Base-by-base conservation (phyloP, 768 basidiomycete genomes). In the Phallus indusiatus region DNA sequence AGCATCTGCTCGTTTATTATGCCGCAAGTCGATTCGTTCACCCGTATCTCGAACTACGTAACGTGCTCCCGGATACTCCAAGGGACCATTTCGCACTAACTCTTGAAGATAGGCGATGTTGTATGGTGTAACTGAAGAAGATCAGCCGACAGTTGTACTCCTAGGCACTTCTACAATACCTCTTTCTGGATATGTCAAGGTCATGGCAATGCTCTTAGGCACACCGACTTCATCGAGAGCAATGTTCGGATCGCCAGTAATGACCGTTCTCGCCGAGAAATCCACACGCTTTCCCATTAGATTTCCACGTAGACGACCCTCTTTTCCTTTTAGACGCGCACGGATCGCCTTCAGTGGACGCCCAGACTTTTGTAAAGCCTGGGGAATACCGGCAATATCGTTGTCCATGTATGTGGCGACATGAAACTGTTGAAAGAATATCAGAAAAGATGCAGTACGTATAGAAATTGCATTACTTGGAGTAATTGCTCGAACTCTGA, bases 361-460 rank as follows among this genome's bases (percentile, higher is more conserved):
- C 33, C 96, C 96, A 47, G 92, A 94, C 72, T 98, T 98, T 68
- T 98, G 96, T 64, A 95, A 74, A 1, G 96, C 94, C 68, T 97
- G 95, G 1, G 96, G 96, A 36, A 97, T 91, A 49, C 96, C 96
- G 35, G 96, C 94, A 60, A 98, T 94, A 68, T 98, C 94, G 68
- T 99, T 99, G 69, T 99, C 96, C 95, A 99, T 99, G 70, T 98
- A 99, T 0, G 96, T 98, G 2, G 96, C 96, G 61, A 97, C 94
- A 68, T 99, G 96, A 70, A 94, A 99, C 92, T 96, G 64, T 49
- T 61, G 48, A 35, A 10, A 47, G 60, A 50, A 22, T 53, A 55
- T 42, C 55, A 33, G 61, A 51, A 37, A 57, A 16, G 16, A 36
- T 9, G 53, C 52, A 11, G 35, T 56, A 24, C 59, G 14, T 9